Evolutionary conservation across 768 basidiomycete species (phyloP), one percentile per base, ranked within the genome.

Genomic region (Lentinula aciculospora): DNA sequence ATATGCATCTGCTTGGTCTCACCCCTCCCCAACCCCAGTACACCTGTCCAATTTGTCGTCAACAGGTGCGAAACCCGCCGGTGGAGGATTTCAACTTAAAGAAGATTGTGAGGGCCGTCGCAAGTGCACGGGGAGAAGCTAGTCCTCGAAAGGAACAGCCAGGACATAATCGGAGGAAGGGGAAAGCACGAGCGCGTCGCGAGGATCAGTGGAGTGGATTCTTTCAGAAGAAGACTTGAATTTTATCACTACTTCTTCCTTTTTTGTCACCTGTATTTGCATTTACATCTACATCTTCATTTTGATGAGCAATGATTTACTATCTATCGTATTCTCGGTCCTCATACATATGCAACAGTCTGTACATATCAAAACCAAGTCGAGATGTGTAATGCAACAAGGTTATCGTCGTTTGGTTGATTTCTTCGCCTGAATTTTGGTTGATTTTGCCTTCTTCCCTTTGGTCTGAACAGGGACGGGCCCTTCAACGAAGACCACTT

Each of bases 31-130:
- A 74, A 34, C 86, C 85, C 0, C 66, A 76, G 29, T 89, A 85
- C 62, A 82, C 82, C 1, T 91, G 88, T 56, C 88, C 88, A 3
- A 81, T 80, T 4, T 91, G 88, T 63, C 76, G 88, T 53, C 71
- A 76, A 46, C 62, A 67, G 12, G 78, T 85, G 10, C 66, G 69
- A 29, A 73, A 64, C 12, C 76, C 73, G 21, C 88, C 88, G 0
- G 74, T 79, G 0, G 85, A 89, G 63, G 78, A 79, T 45, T 90
- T 81, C 66, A 74, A 76, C 5, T 67, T 89, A 49, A 90, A 89
- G 67, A 70, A 74, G 1, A 63, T 90, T 29, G 75, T 84, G 3
- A 71, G 76, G 31, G 72, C 74, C 3, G 69, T 86, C n/a, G 78
- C 81, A 1, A 68, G 67, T 13, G 76, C 77, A 8, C 63, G 72